Percentiles rank a stretch among this genome's conserved stretches.
These are phyloP conservation scores for Talaromyces thailandensis DNA, from an alignment of 495 filamentous ascomycete genomes.

Conservation along the genomic window DNA sequence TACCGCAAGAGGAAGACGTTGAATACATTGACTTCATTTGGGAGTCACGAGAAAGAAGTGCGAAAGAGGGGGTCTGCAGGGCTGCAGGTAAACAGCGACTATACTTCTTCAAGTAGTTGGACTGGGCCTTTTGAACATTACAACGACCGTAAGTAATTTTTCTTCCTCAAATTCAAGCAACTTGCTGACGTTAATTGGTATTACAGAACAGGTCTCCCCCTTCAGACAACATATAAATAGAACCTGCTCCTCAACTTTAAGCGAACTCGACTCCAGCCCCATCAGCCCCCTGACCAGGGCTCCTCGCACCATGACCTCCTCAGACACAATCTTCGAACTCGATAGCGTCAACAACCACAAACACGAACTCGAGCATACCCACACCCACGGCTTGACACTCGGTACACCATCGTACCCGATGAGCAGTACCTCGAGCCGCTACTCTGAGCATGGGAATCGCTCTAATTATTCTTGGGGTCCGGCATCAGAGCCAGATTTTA, in stretches of 20 bases:
- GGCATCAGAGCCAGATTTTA: not conserved
- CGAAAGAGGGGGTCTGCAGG: not conserved
- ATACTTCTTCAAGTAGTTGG: not conserved
- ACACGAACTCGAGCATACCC: not conserved
- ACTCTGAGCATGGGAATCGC: not conserved
- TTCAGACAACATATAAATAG: not conserved
- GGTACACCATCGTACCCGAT: not conserved
- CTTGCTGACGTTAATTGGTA: not conserved
- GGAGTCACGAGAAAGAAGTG: not conserved
- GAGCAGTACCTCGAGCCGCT: not conserved
- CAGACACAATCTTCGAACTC: not conserved
- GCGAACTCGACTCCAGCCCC: not conserved
- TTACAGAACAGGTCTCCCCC: not conserved
- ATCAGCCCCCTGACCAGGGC: not conserved
- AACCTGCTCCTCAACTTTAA: not conserved
- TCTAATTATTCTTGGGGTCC: not conserved
- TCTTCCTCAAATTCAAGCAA: not conserved
- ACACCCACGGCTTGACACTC: not conserved
- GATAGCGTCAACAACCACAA: not conserved
- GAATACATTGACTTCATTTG: not conserved
- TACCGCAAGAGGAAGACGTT: slow-evolving; percentile 15
- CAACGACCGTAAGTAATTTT: not conserved
- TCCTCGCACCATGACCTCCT: not conserved
- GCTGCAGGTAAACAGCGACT: not conserved
- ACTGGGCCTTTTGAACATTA: not conserved